Evolutionary conservation across 2,329 filamentous ascomycete species (phyloP), one percentile per base, ranked within the genome.

Genomic region (Monosporascus cannonballus): DNA sequence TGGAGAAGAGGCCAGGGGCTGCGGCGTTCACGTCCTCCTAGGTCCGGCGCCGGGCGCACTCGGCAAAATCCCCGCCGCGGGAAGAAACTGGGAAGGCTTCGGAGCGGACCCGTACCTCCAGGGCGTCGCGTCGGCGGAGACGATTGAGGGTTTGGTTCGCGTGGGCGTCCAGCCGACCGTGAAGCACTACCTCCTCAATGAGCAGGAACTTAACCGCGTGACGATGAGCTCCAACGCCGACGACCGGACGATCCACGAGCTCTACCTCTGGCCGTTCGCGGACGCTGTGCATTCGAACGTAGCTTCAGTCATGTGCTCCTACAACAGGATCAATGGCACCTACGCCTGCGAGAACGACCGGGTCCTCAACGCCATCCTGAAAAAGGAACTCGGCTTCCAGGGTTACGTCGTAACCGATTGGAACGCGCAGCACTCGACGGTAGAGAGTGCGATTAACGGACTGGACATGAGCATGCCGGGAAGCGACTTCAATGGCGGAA

Each of bases 391-490:
- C 14, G 89, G 86, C n/a, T 93, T 92, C 76, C 84, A 65, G 76
- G 89, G 73, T 6, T 75, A 74, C 53, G 64, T 76, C 36, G 70
- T 78, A 68, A 75, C 67, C 50, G 89, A 94, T 68, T 94, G 89
- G 89, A 75, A 78, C 58, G 89, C 86, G 2, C 87, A 91, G 63
- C 87, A 92, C 69, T 82, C 83, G 24, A 89, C 87, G 54, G 80
- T 83, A 8, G 77, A 77, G 9, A 77, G 79, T 49, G 83, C 87
- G 24, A 76, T 86, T 56, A 80, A 82, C 24, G 89, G 89, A 27
- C 67, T 93, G 56, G 89, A 93, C 67, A 90, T 91, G 87, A 84
- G 84, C 2, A 93, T 93, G 87, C 87, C 87, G 0, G 89, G 90
- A 53, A 83, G 73, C 50, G 74, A 80, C 60, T 82, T 69, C 62